Evolutionary conservation across 2,329 filamentous ascomycete species (phyloP).

Genomic region (Venturia oleaginea): DNA sequence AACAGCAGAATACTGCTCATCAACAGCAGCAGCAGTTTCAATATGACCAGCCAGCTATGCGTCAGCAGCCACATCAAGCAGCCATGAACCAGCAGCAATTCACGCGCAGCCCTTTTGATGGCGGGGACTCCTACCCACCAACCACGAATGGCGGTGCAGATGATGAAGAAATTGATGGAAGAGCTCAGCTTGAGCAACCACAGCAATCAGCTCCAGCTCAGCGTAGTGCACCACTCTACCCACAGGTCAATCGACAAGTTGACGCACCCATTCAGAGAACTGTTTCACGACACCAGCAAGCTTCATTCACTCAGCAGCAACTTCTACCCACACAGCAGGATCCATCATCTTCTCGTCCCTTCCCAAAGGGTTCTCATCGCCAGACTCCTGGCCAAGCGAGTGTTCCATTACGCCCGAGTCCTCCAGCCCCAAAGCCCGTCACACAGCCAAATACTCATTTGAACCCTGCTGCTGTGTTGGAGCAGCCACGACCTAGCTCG

Average conservation of each 20-base stretch:
- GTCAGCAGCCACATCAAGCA: constrained; percentile 15
- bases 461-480: not conserved
- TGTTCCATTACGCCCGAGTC: not conserved
- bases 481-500: not conserved
- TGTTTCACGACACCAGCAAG: not conserved
- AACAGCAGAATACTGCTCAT: not conserved
- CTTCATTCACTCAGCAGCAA: not conserved
- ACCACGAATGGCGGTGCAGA: constrained; percentile 6
- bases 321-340: not conserved
- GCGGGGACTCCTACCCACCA: not conserved
- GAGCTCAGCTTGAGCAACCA: not conserved
- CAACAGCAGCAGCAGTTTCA: constrained; percentile 8
- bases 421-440: not conserved
- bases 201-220: not conserved
- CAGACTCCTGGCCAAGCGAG: not conserved
- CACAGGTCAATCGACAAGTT: not conserved
- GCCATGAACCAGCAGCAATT: constrained; percentile 12
- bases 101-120: constrained; percentile 4
- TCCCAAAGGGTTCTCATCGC: not conserved
- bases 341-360: not conserved
- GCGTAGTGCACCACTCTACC: not conserved
- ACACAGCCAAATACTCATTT: not conserved
- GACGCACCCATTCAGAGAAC: not conserved
- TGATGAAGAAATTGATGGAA: not conserved
- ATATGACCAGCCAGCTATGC: constrained; percentile 8